Conservation (phyloP, 257 asterid species). For the Penstemon eatonii region DNA sequence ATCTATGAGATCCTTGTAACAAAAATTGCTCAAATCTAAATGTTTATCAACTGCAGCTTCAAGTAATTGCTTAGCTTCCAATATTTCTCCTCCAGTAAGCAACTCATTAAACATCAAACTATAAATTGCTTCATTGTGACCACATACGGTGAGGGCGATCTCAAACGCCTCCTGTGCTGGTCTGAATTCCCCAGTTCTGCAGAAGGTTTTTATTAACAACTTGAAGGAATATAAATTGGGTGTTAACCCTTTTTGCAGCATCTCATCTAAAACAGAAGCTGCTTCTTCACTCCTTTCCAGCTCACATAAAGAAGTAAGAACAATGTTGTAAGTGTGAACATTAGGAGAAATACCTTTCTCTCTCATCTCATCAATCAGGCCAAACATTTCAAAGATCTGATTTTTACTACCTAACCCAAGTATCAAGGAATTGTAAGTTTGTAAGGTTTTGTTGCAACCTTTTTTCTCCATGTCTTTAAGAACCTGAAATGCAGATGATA, state of each 20-base stretch:
- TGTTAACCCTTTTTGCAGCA: conserved; percentile 65
- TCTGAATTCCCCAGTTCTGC: conserved; percentile 82
- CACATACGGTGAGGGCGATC: conserved; percentile 54
- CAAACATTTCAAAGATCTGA: conserved; percentile 86
- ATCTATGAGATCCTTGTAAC: conserved; percentile 61
- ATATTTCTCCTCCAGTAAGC: conserved; percentile 70
- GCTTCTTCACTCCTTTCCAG: conserved; percentile 82
- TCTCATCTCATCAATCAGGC: conserved; percentile 86
- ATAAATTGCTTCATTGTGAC: conserved; percentile 66
- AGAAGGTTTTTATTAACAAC: conserved; percentile 66
- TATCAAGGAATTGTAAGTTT: conserved; percentile 75
- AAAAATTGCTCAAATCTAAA: conserved; percentile 56
- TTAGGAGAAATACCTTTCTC: conserved; percentile 78
- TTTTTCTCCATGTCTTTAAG: conserved; percentile 91
- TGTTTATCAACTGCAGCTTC: conserved; percentile 68
- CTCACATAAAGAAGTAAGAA: conserved; percentile 68
- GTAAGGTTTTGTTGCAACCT: conserved; percentile 77
- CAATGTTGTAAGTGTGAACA: conserved; percentile 67
- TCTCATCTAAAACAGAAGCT: conserved; percentile 70
- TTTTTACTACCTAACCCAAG: conserved; percentile 63
- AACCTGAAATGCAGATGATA: conserved; percentile 92
- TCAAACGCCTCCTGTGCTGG: conserved; percentile 86
- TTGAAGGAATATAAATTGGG: conserved; percentile 66
- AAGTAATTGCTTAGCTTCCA: conserved; percentile 68
- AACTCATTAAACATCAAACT: conserved; percentile 67